Percentiles rank a stretch among this genome's conserved stretches.
Evolutionary conservation across 2,329 filamentous ascomycete genomes (phyloP).

Genomic region (Dothideomycetes sp.): DNA sequence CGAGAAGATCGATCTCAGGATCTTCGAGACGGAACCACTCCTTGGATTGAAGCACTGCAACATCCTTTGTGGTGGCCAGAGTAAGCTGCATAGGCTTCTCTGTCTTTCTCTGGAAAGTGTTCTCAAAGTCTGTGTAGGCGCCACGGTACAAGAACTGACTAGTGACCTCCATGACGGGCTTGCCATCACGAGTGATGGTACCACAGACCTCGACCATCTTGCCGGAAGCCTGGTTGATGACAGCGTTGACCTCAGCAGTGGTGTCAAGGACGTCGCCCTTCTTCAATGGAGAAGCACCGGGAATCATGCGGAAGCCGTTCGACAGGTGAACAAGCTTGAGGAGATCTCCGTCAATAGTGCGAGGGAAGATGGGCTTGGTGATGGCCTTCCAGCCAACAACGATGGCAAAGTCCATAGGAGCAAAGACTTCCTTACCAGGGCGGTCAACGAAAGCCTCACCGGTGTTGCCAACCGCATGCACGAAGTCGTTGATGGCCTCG

Average conservation of each 20-base stretch:
- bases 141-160: slow-evolving; percentile 97
- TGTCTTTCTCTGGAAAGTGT: slow-evolving; percentile 95
- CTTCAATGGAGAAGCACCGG: slow-evolving; percentile 87
- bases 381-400: slow-evolving; percentile 66
- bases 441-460: slow-evolving; percentile 95
- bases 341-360: slow-evolving; percentile 89
- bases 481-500: slow-evolving; percentile 94
- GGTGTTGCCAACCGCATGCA: slow-evolving; percentile 97
- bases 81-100: slow-evolving; percentile 94
- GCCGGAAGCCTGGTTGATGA: slow-evolving; percentile 94
- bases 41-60: slow-evolving; percentile 90
- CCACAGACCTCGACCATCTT: slow-evolving; percentile 99
- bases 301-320: slow-evolving; percentile 97
- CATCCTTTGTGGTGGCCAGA: slow-evolving; percentile 77
- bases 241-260: slow-evolving; percentile 90
- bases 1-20: slow-evolving; percentile 74
- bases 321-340: slow-evolving; percentile 94
- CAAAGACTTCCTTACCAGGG: slow-evolving; percentile 85
- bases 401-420: slow-evolving; percentile 77
- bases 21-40: slow-evolving; percentile 93
- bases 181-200: slow-evolving; percentile 75
- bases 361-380: slow-evolving; percentile 97
- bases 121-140: slow-evolving; percentile 85
- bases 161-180: slow-evolving; percentile 94
- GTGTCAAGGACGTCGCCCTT: slow-evolving; percentile 90